Percentiles rank a stretch among this genome's conserved stretches.
These are phyloP conservation scores for Lepraria neglecta DNA, from an alignment of 495 filamentous ascomycete genomes.

Conservation along the genomic window DNA sequence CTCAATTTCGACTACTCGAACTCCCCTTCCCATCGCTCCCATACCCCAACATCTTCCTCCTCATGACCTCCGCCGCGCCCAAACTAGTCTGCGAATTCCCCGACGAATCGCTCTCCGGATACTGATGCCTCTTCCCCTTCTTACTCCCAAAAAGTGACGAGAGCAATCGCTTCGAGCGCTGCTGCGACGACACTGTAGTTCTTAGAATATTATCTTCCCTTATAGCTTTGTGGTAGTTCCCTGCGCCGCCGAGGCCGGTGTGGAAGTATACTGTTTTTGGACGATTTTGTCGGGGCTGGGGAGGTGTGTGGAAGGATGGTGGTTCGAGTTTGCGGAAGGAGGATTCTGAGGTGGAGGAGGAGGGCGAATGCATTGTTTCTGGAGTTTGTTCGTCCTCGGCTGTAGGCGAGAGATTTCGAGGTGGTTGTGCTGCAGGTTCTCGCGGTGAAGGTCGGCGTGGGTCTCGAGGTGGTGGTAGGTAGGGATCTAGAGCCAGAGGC, in stretches of 20 bases:
- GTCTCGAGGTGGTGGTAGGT: conserved; percentile 1
- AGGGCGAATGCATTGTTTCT: conserved; percentile 1
- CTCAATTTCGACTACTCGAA: conserved; percentile 11
- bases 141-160: conserved; percentile 20
- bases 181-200: not conserved
- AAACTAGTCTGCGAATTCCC: conserved; percentile 20
- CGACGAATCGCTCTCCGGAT: conserved; percentile 13
- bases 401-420: conserved; percentile 3
- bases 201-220: conserved; percentile 14
- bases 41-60: conserved; percentile 27
- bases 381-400: not conserved
- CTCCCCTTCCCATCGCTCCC: conserved; percentile 15
- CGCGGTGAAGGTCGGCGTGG: not conserved
- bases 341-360: conserved; percentile 20
- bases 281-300: conserved; percentile 9
- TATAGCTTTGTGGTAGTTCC: conserved; percentile 29
- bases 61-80: conserved; percentile 27
- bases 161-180: conserved; percentile 17
- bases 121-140: conserved; percentile 15
- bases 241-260: conserved; percentile 27
- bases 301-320: conserved; percentile 12
- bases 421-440: not conserved
- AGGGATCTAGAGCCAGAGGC: conserved; percentile 4
- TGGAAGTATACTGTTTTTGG: conserved; percentile 27
- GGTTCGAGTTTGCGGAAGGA: conserved; percentile 18